A percentile compares a stretch with the other conserved stretches of the same genome.
Conservation (phyloP, 78 protist genomes). For the Polysphondylium violaceum region DNA sequence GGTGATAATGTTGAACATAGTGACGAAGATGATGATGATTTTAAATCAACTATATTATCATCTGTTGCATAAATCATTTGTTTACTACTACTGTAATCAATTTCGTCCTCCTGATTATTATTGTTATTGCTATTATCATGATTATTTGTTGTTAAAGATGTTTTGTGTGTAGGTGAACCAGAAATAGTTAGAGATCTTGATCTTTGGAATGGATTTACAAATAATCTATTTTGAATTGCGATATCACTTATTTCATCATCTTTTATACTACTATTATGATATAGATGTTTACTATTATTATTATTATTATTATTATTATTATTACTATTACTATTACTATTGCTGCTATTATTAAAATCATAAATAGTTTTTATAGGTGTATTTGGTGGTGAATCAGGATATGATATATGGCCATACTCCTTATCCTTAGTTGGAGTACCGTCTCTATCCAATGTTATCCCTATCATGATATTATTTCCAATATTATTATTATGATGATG, state of each 20-base stretch:
- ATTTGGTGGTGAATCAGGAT: constrained; percentile 41
- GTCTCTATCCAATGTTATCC: too few relatives aligned
- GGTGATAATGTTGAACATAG: constrained; percentile 2
- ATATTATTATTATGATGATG: too few relatives aligned
- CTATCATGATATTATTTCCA: too few relatives aligned
- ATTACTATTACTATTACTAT: background rate
- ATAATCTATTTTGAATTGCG: constrained; percentile 29
- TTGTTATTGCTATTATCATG: too few relatives aligned
- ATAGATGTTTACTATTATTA: background rate
- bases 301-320: background rate
- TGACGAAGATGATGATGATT: constrained; percentile 8
- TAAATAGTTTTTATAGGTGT: constrained; percentile 7
- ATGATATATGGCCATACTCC: too few relatives aligned
- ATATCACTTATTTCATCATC: constrained; percentile 45
- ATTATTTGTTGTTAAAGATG: background rate
- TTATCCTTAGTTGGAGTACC: too few relatives aligned
- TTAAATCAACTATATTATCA: constrained; percentile 4
- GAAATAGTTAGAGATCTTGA: constrained; percentile 55
- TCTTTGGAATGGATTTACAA: constrained; percentile 24
- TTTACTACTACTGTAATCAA: background rate
- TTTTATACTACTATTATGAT: background rate
- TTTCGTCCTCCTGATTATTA: background rate
- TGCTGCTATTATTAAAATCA: background rate
- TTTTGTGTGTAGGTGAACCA: constrained; percentile 27
- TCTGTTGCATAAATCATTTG: background rate